Evolutionary conservation across 768 basidiomycete species (phyloP).

Genomic region (Kwoniella europaea): DNA sequence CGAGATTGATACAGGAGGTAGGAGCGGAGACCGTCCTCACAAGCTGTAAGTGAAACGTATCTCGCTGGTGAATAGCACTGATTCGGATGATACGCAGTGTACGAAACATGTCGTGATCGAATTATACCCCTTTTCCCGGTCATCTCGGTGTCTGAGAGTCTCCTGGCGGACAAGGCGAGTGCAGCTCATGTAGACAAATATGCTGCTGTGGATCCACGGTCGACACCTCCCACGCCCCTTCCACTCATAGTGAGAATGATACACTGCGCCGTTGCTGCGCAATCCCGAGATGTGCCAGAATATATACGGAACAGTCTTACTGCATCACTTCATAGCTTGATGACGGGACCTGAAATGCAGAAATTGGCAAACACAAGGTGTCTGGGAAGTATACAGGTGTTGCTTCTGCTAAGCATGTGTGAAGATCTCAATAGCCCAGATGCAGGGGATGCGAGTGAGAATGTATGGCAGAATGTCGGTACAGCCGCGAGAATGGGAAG

Average conservation of each 20-base stretch:
- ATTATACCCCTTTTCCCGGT: slow-evolving; percentile 37
- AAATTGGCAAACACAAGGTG: slow-evolving; percentile 7
- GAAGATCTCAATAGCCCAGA: slow-evolving; percentile 23
- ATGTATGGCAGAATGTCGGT: slow-evolving; percentile 28
- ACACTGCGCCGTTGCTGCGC: slow-evolving; percentile 27
- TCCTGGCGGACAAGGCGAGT: slow-evolving; percentile 8
- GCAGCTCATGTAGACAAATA: slow-evolving; percentile 5
- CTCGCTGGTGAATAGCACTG: not conserved
- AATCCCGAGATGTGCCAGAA: slow-evolving; percentile 27
- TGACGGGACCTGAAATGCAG: slow-evolving; percentile 20
- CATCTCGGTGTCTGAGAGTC: slow-evolving; percentile 29
- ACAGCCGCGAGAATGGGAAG: slow-evolving; percentile 22
- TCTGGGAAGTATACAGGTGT: slow-evolving; percentile 25
- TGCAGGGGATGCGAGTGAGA: slow-evolving; percentile 1
- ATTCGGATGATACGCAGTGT: slow-evolving; percentile 14
- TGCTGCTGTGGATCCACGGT: slow-evolving; percentile 20
- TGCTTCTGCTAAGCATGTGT: slow-evolving; percentile 28
- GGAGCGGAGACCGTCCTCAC: slow-evolving; percentile 11
- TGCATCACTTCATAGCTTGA: slow-evolving; percentile 9
- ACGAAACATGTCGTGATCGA: slow-evolving; percentile 26
- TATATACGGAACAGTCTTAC: slow-evolving; percentile 18
- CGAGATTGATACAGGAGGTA: slow-evolving; percentile 2
- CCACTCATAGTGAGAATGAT: slow-evolving; percentile 31
- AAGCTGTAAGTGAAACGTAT: slow-evolving; percentile 1
- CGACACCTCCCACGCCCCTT: slow-evolving; percentile 32